These are phyloP conservation scores for Vitellaria paradoxa DNA, from an alignment of 179 eudicot genomes.

Conservation along the genomic window DNA sequence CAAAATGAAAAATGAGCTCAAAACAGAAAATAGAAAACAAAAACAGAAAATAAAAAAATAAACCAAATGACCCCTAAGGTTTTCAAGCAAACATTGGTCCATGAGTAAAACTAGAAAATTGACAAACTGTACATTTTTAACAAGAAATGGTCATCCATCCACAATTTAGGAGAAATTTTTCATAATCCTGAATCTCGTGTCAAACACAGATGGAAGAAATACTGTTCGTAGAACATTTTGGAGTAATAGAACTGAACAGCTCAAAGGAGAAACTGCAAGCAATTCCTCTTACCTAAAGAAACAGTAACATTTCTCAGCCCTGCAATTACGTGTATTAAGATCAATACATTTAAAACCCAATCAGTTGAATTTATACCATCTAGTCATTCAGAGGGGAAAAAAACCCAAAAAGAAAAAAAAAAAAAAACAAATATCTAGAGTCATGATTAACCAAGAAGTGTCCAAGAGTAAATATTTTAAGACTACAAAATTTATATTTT, in stretches of 20 bases:
- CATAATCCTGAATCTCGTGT: neutral
- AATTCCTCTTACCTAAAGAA: neutral
- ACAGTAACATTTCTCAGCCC: neutral
- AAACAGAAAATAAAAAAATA: too few relatives aligned
- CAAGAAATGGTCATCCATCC: conserved; percentile 5
- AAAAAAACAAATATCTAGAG: neutral
- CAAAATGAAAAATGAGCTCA: too few relatives aligned
- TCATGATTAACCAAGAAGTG: neutral
- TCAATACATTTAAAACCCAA: neutral
- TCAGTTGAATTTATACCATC: neutral
- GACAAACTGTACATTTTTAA: neutral
- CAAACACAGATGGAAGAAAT: neutral
- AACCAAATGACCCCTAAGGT: too few relatives aligned
- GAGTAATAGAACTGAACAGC: neutral
- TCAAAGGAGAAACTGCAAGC: neutral
- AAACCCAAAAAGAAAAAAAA: too few relatives aligned
- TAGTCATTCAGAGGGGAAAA: neutral
- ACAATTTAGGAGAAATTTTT: neutral
- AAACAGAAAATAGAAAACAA: too few relatives aligned
- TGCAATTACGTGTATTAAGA: neutral
- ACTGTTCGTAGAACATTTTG: neutral
- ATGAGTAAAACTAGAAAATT: neutral
- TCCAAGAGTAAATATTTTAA: neutral
- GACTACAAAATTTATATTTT: neutral
- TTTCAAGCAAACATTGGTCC: neutral